Conservation (phyloP, 1,284 basidiomycete species). For the Boletellus dicymbophilus region DNA sequence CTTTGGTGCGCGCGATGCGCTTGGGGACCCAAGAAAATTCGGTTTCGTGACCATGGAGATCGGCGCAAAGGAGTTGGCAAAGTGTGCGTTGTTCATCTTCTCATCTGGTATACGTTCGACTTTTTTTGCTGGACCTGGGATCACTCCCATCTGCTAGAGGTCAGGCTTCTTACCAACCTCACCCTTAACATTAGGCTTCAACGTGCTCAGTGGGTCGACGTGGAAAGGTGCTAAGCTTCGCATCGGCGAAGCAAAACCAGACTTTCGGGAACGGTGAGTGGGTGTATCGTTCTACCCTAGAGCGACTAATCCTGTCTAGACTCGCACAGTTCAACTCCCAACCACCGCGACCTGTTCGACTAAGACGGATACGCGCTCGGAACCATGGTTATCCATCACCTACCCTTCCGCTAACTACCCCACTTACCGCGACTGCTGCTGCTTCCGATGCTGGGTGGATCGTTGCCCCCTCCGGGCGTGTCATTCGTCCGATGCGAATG, state of each 20-base stretch:
- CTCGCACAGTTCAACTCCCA: conserved; percentile 30
- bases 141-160: background rate
- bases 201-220: conserved; percentile 71
- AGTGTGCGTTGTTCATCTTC: conserved; percentile 52
- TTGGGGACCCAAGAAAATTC: conserved; percentile 69
- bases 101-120: background rate
- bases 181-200: conserved; percentile 54
- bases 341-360: conserved; percentile 10
- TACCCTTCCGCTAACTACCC: conserved; percentile 66
- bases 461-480: conserved; percentile 62
- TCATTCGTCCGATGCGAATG: conserved; percentile 68
- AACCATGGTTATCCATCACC: conserved; percentile 40
- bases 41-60: conserved; percentile 75
- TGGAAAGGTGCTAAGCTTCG: conserved; percentile 84
- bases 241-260: conserved; percentile 77
- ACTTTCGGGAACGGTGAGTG: conserved; percentile 61
- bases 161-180: conserved; percentile 4
- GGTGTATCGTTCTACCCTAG: conserved; percentile 2
- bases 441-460: conserved; percentile 61
- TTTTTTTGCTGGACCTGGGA: background rate
- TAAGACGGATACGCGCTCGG: conserved; percentile 39
- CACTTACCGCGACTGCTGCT: conserved; percentile 59
- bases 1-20: conserved; percentile 60
- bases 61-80: conserved; percentile 55
- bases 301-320: conserved; percentile 11